Evolutionary conservation across 2,329 filamentous ascomycete genomes (phyloP), one percentile per base, ranked within the genome.

Genomic region (Colletotrichum sp.): DNA sequence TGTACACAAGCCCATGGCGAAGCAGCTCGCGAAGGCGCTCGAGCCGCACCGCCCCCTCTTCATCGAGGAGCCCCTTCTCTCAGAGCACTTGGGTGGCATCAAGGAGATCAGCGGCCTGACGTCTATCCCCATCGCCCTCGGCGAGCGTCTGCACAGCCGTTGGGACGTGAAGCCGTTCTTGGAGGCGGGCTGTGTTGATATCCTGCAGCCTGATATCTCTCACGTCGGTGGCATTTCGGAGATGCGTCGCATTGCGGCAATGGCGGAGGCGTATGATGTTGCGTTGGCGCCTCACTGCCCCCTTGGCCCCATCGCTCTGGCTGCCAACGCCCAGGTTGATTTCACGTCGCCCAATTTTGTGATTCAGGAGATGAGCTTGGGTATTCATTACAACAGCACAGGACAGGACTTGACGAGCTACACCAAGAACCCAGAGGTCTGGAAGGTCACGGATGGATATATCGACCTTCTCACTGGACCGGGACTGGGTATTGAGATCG

Each of bases 1-100:
- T 10, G 86, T 95, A 1, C 94, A 96, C 83, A 93, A 93, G 76
- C 93, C 93, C n/a, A 96, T 96, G 93, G 94, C 94, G 0, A 95
- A 94, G 78, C 94, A 96, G 78, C 88, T 96, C 4, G 93, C 93
- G 2, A 89, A 89, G 73, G 87, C 89, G 0, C 87, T 96, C 0
- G 93, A 93, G 76, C 93, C 93, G 0, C 89, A 94, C 78, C 87
- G 88, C 2, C 94, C 94, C 0, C 85, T 96, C n/a, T 96, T 95
- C 81, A 92, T 96, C 58, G 94, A 95, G 81, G 77, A 95, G 78
- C 93, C 93, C 0, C 84, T 95, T 3, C 87, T 95, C 0, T 93
- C 90, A 1, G 94, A 96, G 80, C 92, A 95, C 73, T 81, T 85
- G 48, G 92, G 92, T 69, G 92, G 88, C 1, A 92, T 95, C 80